Evolutionary conservation across 148 eudicot genomes (phyloP), one percentile per base, ranked within the genome.

Genomic region (Chenopodium quinoa): DNA sequence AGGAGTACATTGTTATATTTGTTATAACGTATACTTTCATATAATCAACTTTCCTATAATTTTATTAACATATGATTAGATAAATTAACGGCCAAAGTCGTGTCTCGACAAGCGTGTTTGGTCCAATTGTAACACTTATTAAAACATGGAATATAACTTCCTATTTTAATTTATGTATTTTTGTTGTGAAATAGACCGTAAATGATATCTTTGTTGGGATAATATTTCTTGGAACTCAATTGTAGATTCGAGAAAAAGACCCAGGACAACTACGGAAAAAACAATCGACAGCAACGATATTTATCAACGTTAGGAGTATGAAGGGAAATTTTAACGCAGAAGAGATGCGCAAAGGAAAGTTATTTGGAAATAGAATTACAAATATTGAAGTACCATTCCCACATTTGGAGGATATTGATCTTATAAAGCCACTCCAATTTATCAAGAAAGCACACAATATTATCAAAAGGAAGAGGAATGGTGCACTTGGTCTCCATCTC

Each of bases 281-380:
- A 75, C 65, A 82, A 0, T 44, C 81, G 4, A 87, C 88, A 1
- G 90, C 87, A 2, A 22, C 87, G 60, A 89, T 90, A 34, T 44
- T 90, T 37, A 84, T 90, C 37, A 90, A 85, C 89, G 81, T 90
- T 5, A 84, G 92, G 67, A 85, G 77, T 22, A 23, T 79, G 2
- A 85, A 75, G 9, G 90, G 91, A 11, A 88, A 87, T 76, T 80
- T 84, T 75, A 77, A 85, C n/a, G 31, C 85, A 19, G 81, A 75
- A 10, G 92, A 90, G 7, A 90, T 90, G 91, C 88, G 77, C 46
- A 85, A 85, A 12, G 82, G 80, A 23, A 48, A 87, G 3, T 25
- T 31, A 44, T 90, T 91, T 91, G 92, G 91, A 4, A 90, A 90
- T 46, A 78, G 81, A 8, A 86, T 90, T 47, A 60, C 90, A 7